Conservation (phyloP, 2,329 filamentous ascomycete species). For the Penicillium sumatraense region DNA sequence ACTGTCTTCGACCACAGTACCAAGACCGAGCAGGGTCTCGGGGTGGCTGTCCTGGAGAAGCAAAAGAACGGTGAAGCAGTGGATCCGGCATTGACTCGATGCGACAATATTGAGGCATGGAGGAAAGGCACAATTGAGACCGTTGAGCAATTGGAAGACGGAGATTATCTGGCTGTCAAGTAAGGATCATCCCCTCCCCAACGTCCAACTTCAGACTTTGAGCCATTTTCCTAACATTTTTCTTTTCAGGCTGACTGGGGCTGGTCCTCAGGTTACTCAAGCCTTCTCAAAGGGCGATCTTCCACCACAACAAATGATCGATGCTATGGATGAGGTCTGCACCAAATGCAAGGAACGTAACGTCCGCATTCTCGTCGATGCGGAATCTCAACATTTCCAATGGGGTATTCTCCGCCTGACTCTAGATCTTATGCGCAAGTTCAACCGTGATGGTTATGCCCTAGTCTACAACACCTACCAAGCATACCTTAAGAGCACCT, state of each 20-base stretch:
- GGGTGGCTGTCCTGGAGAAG: conserved; percentile 19
- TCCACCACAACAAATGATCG: conserved; percentile 68
- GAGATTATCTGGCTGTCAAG: conserved; percentile 71
- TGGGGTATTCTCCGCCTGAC: conserved; percentile 81
- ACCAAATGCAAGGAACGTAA: conserved; percentile 58
- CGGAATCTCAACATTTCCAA: conserved; percentile 81
- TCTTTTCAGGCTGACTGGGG: conserved; percentile 69
- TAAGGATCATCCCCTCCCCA: conserved; percentile 24
- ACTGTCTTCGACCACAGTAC: conserved; percentile 63
- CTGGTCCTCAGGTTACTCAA: conserved; percentile 72
- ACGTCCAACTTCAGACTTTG: too few relatives aligned
- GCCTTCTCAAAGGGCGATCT: conserved; percentile 64
- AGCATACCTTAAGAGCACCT: conserved; percentile 71
- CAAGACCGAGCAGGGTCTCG: conserved; percentile 25
- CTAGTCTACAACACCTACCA: conserved; percentile 82
- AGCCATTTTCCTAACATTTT: neutral
- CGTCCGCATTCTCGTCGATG: conserved; percentile 79
- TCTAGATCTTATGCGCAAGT: conserved; percentile 73
- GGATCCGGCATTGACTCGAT: conserved; percentile 16
- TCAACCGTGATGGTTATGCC: conserved; percentile 69
- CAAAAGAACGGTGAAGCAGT: conserved; percentile 10
- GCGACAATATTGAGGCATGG: conserved; percentile 61
- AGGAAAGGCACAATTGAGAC: conserved; percentile 74
- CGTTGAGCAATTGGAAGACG: conserved; percentile 52
- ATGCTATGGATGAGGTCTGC: conserved; percentile 76